phyloP scores from a whole-genome alignment of 352 stramenopile genomes.

The Pythium utonaiense region DNA sequence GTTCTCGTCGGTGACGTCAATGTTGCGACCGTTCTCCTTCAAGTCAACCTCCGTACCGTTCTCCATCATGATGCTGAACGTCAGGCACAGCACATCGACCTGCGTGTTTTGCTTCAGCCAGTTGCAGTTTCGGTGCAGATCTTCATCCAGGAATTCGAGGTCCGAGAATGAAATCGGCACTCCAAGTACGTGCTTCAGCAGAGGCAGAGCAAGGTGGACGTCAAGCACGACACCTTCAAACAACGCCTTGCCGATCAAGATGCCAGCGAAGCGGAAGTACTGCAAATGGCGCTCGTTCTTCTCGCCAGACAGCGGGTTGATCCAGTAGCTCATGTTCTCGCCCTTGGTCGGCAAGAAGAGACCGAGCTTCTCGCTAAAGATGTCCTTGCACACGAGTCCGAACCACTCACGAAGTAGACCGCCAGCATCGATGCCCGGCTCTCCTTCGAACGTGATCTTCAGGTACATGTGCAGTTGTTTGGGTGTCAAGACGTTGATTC shows the following conservation, averaged over 20 bases:
- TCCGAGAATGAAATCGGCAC: constrained; percentile 86
- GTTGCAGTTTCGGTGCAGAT: constrained; percentile 64
- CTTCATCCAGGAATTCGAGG: constrained; percentile 80
- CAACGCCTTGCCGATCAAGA: constrained; percentile 97
- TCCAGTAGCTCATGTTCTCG: constrained; percentile 82
- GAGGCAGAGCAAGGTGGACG: constrained; percentile 92
- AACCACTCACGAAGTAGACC: constrained; percentile 85
- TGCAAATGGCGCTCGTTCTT: constrained; percentile 68
- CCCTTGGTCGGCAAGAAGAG: constrained; percentile 74
- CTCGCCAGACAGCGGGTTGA: constrained; percentile 56
- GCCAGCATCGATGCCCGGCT: constrained; percentile 72
- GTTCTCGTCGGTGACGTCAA: constrained; percentile 94
- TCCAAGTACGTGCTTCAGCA: constrained; percentile 80
- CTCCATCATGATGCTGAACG: constrained; percentile 67
- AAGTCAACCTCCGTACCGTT: constrained; percentile 86
- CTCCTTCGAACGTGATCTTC: constrained; percentile 65
- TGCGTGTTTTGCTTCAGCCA: constrained; percentile 75
- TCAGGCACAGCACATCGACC: constrained; percentile 68
- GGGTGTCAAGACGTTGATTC: constrained; percentile 35
- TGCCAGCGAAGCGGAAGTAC: constrained; percentile 95
- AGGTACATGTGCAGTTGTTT: constrained; percentile 61
- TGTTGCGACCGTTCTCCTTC: constrained; percentile 83
- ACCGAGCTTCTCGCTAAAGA: constrained; percentile 66
- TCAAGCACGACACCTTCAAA: constrained; percentile 96
- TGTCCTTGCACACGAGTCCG: constrained; percentile 59